A percentile compares a stretch with the other conserved stretches of the same genome.
Conservation (phyloP, 164 flowering plant species). For the Stephania cephalantha region DNA sequence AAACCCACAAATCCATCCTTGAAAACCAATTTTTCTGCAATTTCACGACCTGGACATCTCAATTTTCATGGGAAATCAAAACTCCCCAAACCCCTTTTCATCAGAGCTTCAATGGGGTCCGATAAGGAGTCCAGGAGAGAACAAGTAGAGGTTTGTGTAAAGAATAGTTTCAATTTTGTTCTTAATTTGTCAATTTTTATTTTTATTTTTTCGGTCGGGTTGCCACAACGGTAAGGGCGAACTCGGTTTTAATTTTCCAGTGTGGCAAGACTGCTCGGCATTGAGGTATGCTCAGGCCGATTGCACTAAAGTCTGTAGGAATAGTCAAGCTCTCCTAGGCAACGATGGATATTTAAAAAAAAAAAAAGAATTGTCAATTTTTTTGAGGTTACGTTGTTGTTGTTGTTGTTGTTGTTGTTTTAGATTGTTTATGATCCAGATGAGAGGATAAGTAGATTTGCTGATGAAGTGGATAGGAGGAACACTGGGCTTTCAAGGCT, state of each 20-base stretch:
- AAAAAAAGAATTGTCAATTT: too few species aligned
- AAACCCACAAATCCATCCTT: conserved; percentile 21
- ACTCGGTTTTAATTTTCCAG: too few species aligned
- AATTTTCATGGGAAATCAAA: conserved; percentile 15
- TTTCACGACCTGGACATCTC: conserved; percentile 26
- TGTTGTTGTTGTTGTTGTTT: conserved; percentile 13
- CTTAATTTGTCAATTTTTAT: neutral
- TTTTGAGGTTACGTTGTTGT: neutral
- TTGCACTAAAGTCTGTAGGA: too few species aligned
- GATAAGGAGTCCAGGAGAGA: conserved; percentile 29
- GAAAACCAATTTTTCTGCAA: conserved; percentile 14
- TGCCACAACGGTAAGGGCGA: too few species aligned
- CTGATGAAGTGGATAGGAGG: conserved; percentile 75
- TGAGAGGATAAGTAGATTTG: conserved; percentile 59
- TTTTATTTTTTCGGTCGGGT: too few species aligned
- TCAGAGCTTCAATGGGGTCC: conserved; percentile 39
- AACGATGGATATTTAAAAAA: too few species aligned
- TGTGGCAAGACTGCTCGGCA: too few species aligned
- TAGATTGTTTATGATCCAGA: conserved; percentile 79
- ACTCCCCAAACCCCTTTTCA: conserved; percentile 25
- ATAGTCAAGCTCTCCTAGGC: too few species aligned
- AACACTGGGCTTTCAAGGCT: conserved; percentile 71
- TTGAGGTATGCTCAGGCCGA: too few species aligned
- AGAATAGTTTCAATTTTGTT: neutral
- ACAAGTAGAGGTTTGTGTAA: conserved; percentile 52